Evolutionary conservation across 371 early-diverging fungal genomes (phyloP), one percentile per base, ranked within the genome.

Genomic region (Amoeboaphelidium protococcarum): DNA sequence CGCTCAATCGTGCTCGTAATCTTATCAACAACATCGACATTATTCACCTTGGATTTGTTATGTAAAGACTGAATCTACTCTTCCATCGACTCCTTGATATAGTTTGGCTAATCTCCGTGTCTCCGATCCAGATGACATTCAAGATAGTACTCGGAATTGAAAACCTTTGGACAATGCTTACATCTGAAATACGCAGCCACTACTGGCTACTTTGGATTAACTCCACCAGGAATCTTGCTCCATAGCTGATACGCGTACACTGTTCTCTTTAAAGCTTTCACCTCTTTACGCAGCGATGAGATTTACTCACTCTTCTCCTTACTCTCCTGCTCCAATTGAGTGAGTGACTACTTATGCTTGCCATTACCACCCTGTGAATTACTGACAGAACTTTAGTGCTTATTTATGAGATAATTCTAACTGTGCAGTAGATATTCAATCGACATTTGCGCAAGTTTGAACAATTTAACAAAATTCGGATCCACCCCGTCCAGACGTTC

Each of bases 391-490:
- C 25, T 37, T 2, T 42, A 57, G 44, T 12, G 44, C 13, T 27
- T 13, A 4, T 22, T 25, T 6, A 40, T 4, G 6, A 20, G 27
- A 24, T 40, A 40, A 13, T 40, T 60, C 56, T 67, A 67, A 3
- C 56, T 58, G 45, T 65, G 56, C 37, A 70, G 48, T 46, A 70
- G 50, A 44, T 64, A 70, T 49, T 70, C 70, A 37, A 70, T 62
- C 21, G 62, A 62, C 37, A 70, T 49, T 52, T 70, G 70, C 12
- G 68, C 44, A 19, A 68, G 52, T 46, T 65, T 61, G 45, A 68
- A 60, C 1, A 70, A 57, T 52, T 68, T 68, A 43, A 70, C 41
- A 37, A 63, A 55, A 51, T 62, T 67, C 20, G 62, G 60, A 51
- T 68, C 70, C 16, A 59, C 52, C 45, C 53, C 56, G n/a, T 2